A percentile compares a stretch with the other conserved stretches of the same genome.
These are phyloP conservation scores for Fraxinus paxiana DNA, from an alignment of 305 asterid genomes.

Conservation along the genomic window DNA sequence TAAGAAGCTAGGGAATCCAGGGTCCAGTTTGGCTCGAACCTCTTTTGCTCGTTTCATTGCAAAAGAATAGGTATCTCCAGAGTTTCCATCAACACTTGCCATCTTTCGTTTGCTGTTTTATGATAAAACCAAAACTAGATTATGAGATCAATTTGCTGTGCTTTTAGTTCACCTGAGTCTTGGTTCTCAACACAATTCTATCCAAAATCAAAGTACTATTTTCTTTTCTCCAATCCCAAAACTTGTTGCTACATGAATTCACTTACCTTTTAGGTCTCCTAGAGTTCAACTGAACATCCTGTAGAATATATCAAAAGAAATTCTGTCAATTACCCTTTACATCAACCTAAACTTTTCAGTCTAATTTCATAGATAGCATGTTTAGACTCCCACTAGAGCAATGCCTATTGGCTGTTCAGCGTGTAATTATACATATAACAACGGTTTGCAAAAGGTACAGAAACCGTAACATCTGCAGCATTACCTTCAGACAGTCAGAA, in stretches of 20 bases:
- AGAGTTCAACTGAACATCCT: not conserved
- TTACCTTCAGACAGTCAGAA: not conserved
- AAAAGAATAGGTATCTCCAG: not conserved
- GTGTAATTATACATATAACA: too few species aligned
- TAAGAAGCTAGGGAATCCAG: conserved; percentile 33
- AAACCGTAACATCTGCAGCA: not conserved
- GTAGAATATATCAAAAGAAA: not conserved
- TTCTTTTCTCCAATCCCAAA: not conserved
- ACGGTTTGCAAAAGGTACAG: too few species aligned
- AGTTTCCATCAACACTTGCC: not conserved
- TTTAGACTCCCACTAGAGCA: too few species aligned
- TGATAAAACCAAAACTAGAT: not conserved
- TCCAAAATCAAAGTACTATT: not conserved
- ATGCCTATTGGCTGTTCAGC: too few species aligned
- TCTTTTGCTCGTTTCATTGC: conserved; percentile 32
- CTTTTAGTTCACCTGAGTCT: not conserved
- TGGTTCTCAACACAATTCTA: not conserved
- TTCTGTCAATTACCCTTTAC: not conserved
- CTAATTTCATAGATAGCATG: not conserved
- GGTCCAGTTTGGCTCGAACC: conserved; percentile 29
- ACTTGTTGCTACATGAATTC: not conserved
- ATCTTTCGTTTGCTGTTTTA: not conserved
- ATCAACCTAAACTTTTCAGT: not conserved
- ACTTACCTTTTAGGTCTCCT: not conserved
- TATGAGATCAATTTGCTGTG: not conserved